Conservation (phyloP, 2,329 filamentous ascomycete genomes). For the Mariannaea elegans region DNA sequence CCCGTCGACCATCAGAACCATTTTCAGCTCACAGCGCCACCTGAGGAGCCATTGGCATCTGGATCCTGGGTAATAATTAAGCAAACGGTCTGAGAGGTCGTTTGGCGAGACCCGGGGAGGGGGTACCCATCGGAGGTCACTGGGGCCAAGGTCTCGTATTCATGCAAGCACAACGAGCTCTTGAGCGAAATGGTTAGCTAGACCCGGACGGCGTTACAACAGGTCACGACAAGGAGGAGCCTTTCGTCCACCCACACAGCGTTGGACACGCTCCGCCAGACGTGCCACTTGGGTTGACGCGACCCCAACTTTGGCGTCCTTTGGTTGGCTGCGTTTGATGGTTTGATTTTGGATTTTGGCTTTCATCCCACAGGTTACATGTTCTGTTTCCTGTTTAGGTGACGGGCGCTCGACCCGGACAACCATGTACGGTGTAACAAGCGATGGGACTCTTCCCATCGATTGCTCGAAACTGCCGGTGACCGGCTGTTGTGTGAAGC, state of each 20-base stretch:
- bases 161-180: slow-evolving; percentile 32
- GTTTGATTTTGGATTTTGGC: background rate
- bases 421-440: slow-evolving; percentile 5
- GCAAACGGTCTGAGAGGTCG: slow-evolving; percentile 5
- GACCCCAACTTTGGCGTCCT: background rate
- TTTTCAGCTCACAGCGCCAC: slow-evolving; percentile 36
- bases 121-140: slow-evolving; percentile 5
- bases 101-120: slow-evolving; percentile 7
- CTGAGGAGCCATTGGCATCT: slow-evolving; percentile 15
- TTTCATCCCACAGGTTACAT: background rate
- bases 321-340: slow-evolving; percentile 5
- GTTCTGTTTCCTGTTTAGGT: slow-evolving; percentile 3
- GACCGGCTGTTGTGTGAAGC: slow-evolving; percentile 4
- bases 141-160: slow-evolving; percentile 36
- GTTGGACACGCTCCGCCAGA: slow-evolving; percentile 32
- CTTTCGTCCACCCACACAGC: slow-evolving; percentile 27
- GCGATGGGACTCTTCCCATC: background rate
- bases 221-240: slow-evolving; percentile 29
- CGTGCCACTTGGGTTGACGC: slow-evolving; percentile 27
- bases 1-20: slow-evolving; percentile 28
- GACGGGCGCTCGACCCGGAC: slow-evolving; percentile 3
- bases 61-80: slow-evolving; percentile 3
- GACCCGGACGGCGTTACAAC: slow-evolving; percentile 30
- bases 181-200: slow-evolving; percentile 26
- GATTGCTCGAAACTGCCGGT: slow-evolving; percentile 10